Base-by-base conservation (phyloP, 139 green algal species). In the Closterium sp. region DNA sequence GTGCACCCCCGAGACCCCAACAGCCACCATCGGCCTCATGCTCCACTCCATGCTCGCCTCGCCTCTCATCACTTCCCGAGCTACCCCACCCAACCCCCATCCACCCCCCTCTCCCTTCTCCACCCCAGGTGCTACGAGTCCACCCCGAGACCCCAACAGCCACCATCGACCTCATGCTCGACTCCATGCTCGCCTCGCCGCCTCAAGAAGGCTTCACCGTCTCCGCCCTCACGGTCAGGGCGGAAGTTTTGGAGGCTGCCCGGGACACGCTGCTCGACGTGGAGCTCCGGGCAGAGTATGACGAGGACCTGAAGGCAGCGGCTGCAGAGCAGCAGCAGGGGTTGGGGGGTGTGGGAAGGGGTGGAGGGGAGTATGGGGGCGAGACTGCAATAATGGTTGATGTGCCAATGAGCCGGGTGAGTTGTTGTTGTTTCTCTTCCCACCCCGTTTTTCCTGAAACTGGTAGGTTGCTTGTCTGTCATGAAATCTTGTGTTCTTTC, bases 141-240 rank as follows among this genome's bases (percentile, higher is more conserved):
- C n/a, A 21, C 28, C 85, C 85, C 85, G 85, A 87, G n/a, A 31
- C 85, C n/a, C 85, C 85, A 17, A 30, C 85, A 7, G 85, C n/a
- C 28, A 31, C 85, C 85, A 24, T 87, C 28, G 28, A 31, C 28
- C 85, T 87, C 28, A 87, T 87, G 85, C 13, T 30, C 85, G 85
- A 29, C 85, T 30, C 85, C n/a, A 87, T 32, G 85, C 85, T 87
- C 21, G 89, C n/a, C 27, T 32, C 27, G 22, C 62, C 79, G 13
- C 91, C 91, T 19, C 13, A 30, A 50, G 91, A 94, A 13, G 91
- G 91, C 30, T 94, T 91, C 91, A 94, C 45, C 30, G 22, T 29
- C 21, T 42, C 93, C 38, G 38, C 88, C 62, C 89, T 91, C 89
- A 32, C 91, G n/a, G 70, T 90, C 27, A 91, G 91, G 22, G 21